These are phyloP conservation scores for Tinospora cordifolia DNA, from an alignment of 164 flowering plant genomes.

Conservation along the genomic window DNA sequence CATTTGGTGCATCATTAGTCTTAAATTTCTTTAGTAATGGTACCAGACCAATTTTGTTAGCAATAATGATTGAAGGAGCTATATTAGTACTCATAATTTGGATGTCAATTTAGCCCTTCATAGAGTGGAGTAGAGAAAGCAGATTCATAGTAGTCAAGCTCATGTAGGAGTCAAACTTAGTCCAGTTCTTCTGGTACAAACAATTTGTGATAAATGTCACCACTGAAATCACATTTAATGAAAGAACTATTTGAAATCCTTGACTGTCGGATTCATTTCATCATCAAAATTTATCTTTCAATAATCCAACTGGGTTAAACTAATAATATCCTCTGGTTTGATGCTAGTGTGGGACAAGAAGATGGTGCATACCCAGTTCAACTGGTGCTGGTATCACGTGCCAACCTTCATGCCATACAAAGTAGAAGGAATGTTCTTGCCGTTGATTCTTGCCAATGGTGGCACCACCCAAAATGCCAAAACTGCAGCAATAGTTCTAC, in stretches of 20 bases:
- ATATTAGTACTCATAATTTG: too few relatives aligned
- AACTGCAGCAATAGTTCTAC: conserved; percentile 81
- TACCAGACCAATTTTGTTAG: not conserved
- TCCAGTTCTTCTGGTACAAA: not conserved
- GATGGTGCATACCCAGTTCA: conserved; percentile 91
- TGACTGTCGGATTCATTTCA: not conserved
- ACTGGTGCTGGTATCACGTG: conserved; percentile 94
- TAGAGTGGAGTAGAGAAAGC: too few relatives aligned
- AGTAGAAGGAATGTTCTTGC: conserved; percentile 68
- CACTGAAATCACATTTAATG: not conserved
- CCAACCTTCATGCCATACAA: conserved; percentile 90
- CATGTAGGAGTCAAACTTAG: not conserved
- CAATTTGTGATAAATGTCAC: too few relatives aligned
- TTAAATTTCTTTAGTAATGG: not conserved
- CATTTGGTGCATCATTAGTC: not conserved
- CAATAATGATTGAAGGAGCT: not conserved
- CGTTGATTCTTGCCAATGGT: conserved; percentile 69
- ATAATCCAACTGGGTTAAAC: not conserved
- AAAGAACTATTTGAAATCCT: not conserved
- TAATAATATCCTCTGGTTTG: conserved; percentile 4
- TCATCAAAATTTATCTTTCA: not conserved
- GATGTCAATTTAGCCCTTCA: too few relatives aligned
- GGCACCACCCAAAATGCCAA: conserved; percentile 67
- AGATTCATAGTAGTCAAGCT: too few relatives aligned
- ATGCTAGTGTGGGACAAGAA: conserved; percentile 94